Conservation (phyloP, 257 asterid genomes). For the Craterostigma plantagineum region DNA sequence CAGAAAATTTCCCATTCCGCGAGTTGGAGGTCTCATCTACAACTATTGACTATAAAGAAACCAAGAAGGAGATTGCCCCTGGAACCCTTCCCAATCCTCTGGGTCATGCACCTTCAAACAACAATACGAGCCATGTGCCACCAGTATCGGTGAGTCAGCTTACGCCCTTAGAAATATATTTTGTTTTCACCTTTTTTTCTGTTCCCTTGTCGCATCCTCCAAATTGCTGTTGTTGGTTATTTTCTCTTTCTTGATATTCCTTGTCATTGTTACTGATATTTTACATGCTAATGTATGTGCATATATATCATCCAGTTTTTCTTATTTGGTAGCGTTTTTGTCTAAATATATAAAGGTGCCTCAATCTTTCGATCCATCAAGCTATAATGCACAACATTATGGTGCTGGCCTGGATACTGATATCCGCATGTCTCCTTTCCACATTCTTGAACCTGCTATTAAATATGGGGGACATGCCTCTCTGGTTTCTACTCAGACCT, state of each 20-base stretch:
- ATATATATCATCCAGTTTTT: constrained; percentile 6
- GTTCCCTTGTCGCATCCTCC: too few relatives aligned
- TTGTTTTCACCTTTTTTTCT: too few relatives aligned
- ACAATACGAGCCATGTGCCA: constrained; percentile 44
- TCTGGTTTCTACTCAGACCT: constrained; percentile 45
- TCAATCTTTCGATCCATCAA: constrained; percentile 61
- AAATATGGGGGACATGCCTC: constrained; percentile 47
- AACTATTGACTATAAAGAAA: constrained; percentile 28
- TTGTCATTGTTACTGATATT: constrained; percentile 1
- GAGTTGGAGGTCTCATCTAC: too few relatives aligned
- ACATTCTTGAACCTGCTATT: constrained; percentile 39
- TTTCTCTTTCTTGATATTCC: neutral
- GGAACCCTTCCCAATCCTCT: constrained; percentile 40
- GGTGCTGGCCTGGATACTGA: constrained; percentile 47
- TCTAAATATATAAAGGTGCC: constrained; percentile 28
- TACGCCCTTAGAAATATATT: constrained; percentile 29
- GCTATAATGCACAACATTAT: constrained; percentile 57
- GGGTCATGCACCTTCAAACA: constrained; percentile 40
- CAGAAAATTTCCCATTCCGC: constrained; percentile 20
- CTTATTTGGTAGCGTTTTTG: constrained; percentile 1
- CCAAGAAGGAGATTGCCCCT: constrained; percentile 31
- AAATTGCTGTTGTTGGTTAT: too few relatives aligned
- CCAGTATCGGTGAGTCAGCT: constrained; percentile 37
- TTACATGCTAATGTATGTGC: neutral
- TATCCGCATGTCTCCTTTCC: constrained; percentile 73